These are phyloP conservation scores for Senecio squalidus DNA, from an alignment of 140 eudicot genomes.

Conservation along the genomic window DNA sequence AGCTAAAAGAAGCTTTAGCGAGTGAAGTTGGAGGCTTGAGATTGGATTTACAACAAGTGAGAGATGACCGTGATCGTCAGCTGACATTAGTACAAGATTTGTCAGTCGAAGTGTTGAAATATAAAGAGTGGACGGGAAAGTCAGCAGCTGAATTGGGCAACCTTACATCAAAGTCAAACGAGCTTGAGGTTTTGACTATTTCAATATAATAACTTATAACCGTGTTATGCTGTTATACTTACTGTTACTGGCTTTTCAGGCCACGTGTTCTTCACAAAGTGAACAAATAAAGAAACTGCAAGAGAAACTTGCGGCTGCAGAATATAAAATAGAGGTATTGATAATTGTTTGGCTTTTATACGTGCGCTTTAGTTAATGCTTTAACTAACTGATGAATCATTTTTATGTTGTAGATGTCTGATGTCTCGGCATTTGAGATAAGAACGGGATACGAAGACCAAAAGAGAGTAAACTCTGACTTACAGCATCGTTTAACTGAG, in stretches of 20 bases:
- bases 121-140: slow-evolving; percentile 56
- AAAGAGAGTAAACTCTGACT: slow-evolving; percentile 38
- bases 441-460: slow-evolving; percentile 76
- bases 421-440: slow-evolving; percentile 61
- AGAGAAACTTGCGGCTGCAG: slow-evolving; percentile 69
- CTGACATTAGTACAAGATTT: slow-evolving; percentile 42
- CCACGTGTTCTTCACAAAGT: slow-evolving; percentile 51
- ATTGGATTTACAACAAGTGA: slow-evolving; percentile 65
- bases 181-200: slow-evolving; percentile 67
- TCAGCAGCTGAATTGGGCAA: slow-evolving; percentile 52
- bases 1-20: slow-evolving; percentile 56
- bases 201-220: background rate
- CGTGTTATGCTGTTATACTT: no score
- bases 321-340: slow-evolving; percentile 62
- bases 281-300: slow-evolving; percentile 56
- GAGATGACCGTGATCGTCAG: slow-evolving; percentile 83
- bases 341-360: background rate
- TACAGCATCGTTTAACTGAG: slow-evolving; percentile 59
- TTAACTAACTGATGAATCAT: background rate
- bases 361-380: background rate
- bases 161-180: slow-evolving; percentile 44
- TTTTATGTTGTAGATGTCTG: slow-evolving; percentile 50
- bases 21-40: slow-evolving; percentile 60
- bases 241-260: slow-evolving; percentile 34
- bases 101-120: slow-evolving; percentile 48